Evolutionary conservation across 1,284 basidiomycete species (phyloP), one percentile per base, ranked within the genome.

Genomic region (Tremellales sp.): DNA sequence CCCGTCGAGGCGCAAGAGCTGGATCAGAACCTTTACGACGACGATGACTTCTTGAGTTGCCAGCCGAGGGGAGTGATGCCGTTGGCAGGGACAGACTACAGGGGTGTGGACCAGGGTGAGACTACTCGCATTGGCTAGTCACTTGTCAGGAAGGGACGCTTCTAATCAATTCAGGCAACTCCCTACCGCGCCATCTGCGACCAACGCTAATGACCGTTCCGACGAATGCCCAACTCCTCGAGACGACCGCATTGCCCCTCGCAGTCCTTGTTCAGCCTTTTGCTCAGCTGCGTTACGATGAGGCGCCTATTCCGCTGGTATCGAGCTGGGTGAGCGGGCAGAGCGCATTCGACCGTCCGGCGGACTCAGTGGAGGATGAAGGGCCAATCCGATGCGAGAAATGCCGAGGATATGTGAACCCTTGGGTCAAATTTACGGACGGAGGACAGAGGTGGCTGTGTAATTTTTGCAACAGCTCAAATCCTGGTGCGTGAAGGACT

Each of bases 331-430:
- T 62, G 3, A 54, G 63, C 4, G 65, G 69, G 4, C 54, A 67
- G 49, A 65, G 62, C 33, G 61, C 66, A 2, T 76, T 76, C 36
- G 73, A 75, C 15, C 7, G 37, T 93, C 91, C 74, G 79, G 87
- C 60, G 84, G 80, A 1, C 2, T 53, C 46, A 15, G 61, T 52
- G 5, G 65, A 68, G 22, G 75, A 76, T 39, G 69, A 73, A 7
- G 93, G 92, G 8, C 96, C 94, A 13, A 82, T 88, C 12, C 81
- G 96, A 31, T 98, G 96, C 68, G 82, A 80, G 46, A 78, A 82
- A 40, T 98, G 96, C 74, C 80, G 90, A 58, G 89, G 81, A 0
- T 99, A 98, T 73, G 81, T 99, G 65, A 98, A 97, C 69, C 86
- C 93, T 0, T 98, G 92, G 92, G 91, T 86, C 67, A 79, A 80